Evolutionary conservation across 495 filamentous ascomycete species (phyloP), one percentile per base, ranked within the genome.

Genomic region (Haplographium delicatum): DNA sequence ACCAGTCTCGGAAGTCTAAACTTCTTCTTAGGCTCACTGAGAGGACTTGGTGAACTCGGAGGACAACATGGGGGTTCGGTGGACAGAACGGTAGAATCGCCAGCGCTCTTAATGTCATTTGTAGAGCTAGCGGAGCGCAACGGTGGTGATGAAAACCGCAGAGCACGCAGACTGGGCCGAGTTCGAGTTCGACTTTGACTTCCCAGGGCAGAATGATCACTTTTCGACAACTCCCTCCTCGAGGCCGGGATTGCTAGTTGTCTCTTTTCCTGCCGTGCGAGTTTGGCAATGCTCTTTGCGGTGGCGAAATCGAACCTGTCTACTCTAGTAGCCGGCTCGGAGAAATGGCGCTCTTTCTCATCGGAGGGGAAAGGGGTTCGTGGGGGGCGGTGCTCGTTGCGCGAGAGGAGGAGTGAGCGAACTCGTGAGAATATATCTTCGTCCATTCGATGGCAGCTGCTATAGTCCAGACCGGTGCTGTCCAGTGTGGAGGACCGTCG

Each of bases 351-450:
- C 22, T 9, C 16, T 22, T 26, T 2, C 24, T 55, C 44, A 30
- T 57, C 50, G 15, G 50, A 53, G 5, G 30, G n/a, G 25, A 34
- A 25, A 26, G 53, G 47, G 25, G 53, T 51, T 23, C 46, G 35
- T 33, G 48, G 54, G 13, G 43, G 46, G 24, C 23, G 23, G 24
- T 33, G 39, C 1, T 42, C 19, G 40, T 54, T 41, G 19, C 48
- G 45, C 16, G 56, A 59, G 23, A 50, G 22, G 11, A 54, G 42
- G 11, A 62, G 44, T n/a, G 48, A 59, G 10, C 51, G 48, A 15
- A 62, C 51, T 18, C 53, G 44, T 6, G 47, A 50, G 16, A 44
- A 35, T 35, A 59, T 50, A 20, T 57, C 59, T 16, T 52, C 56
- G 15, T 62, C 59, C 18, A 62, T 42, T 41, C 27, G 34, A 24